Evolutionary conservation across 306 rosid species (phyloP).

Genomic region (Trichosanthes cucumerina): DNA sequence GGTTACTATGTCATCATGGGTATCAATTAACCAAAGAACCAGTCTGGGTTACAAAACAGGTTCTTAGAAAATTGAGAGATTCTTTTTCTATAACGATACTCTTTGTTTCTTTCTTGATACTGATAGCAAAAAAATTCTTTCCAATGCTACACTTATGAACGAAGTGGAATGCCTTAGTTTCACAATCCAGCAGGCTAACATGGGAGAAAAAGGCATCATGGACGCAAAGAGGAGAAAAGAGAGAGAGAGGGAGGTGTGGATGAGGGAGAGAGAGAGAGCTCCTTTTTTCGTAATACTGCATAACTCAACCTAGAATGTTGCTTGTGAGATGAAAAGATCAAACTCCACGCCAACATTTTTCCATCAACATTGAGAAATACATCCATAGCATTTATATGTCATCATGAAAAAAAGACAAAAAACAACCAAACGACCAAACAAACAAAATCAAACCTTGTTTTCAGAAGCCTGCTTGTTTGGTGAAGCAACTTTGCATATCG

Average conservation of each 20-base stretch:
- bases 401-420: not conserved
- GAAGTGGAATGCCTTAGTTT: not conserved
- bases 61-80: not conserved
- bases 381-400: not conserved
- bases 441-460: constrained; percentile 20
- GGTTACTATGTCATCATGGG: not conserved
- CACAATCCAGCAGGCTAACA: not conserved
- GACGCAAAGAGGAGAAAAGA: not conserved
- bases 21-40: not conserved
- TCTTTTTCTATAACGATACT: not conserved
- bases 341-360: not conserved
- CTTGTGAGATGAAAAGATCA: not conserved
- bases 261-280: not conserved
- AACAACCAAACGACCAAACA: not conserved
- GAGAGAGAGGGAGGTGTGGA: not conserved
- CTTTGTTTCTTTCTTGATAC: not conserved
- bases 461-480: constrained; percentile 7
- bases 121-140: not conserved
- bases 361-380: not conserved
- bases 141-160: not conserved
- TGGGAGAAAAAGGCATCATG: not conserved
- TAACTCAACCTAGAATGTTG: constrained; percentile 2
- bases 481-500: not conserved
- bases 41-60: not conserved
- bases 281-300: not conserved